Evolutionary conservation across 257 asterid genomes (phyloP), one percentile per base, ranked within the genome.

Genomic region (Penstemon davidsonii): DNA sequence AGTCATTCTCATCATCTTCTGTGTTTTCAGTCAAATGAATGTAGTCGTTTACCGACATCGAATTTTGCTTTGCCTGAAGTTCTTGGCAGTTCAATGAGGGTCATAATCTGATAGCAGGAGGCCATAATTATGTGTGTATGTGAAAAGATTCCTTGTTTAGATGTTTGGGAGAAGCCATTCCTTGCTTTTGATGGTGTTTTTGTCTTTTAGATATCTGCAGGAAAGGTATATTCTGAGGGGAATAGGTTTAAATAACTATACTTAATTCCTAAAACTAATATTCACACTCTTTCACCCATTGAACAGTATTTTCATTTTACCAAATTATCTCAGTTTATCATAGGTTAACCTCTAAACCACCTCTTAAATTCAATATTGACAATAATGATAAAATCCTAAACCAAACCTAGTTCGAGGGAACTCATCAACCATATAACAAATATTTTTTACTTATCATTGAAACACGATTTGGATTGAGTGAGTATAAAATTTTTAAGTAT

Each of bases 161-260:
- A 67, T 62, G 75, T 25, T 60, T 62, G 76, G 71, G 62, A 71
- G 79, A 83, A 75, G 71, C n/a, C 38, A 79, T 81, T 67, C 83
- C 73, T 75, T 73, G 58, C 59, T 44, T 61, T 65, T 63, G 11
- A 45, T 59, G 40, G 42, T 56, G 52, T 45, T 55, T 18, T 68
- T 58, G 18, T 79, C 55, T 75, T 44, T 33, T 33, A 6, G 49
- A 63, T 65, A 50, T 8, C 12, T 68, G 60, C 62, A 67, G 53
- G 83, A 69, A 81, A 81, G 76, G 86, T 62, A 78, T 78, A 71
- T 46, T 57, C 70, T 36, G 7, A 41, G 71, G 40, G 62, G 62
- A 52, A 6, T 49, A 1, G 58, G 7, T 9, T 36, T 6, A 45
- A 56, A 11, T 15, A 19, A 33, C 9, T 7, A 15, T 54, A 12